phyloP scores from a whole-genome alignment of 176 grass and related monocot species.

The Eragrostis curvula region DNA sequence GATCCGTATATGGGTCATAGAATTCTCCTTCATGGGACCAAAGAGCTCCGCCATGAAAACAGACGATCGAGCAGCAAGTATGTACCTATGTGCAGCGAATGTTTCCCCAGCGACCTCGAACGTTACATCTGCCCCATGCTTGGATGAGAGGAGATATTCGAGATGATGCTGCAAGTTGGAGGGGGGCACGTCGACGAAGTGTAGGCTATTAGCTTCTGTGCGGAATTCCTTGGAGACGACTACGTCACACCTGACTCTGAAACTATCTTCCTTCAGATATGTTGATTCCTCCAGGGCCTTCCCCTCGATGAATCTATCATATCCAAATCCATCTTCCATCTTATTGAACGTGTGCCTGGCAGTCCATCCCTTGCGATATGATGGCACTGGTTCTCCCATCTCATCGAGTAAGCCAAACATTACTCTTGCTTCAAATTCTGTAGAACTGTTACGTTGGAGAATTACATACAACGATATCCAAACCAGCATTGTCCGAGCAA shows the following conservation, averaged over 20 bases:
- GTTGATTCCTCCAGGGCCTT: background rate
- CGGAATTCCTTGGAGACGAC: background rate
- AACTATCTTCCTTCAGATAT: background rate
- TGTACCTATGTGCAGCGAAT: background rate
- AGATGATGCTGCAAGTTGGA: slow-evolving; percentile 29
- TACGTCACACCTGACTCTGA: background rate
- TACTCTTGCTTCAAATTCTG: background rate
- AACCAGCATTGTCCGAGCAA: background rate
- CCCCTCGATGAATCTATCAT: background rate
- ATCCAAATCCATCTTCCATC: background rate
- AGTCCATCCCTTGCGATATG: too few species aligned
- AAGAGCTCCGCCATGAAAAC: slow-evolving; percentile 35
- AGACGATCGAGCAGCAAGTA: slow-evolving; percentile 21
- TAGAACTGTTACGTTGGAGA: too few species aligned
- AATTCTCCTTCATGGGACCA: slow-evolving; percentile 21
- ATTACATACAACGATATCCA: background rate
- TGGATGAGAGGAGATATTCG: background rate
- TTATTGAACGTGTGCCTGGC: too few species aligned
- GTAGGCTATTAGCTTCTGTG: background rate
- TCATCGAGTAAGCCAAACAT: background rate
- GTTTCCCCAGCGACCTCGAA: background rate
- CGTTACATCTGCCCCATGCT: background rate
- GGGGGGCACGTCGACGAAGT: background rate
- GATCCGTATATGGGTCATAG: background rate
- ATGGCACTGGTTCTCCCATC: too few species aligned